These are phyloP conservation scores for Penicillium verhagenii DNA, from an alignment of 495 filamentous ascomycete species.

Conservation along the genomic window DNA sequence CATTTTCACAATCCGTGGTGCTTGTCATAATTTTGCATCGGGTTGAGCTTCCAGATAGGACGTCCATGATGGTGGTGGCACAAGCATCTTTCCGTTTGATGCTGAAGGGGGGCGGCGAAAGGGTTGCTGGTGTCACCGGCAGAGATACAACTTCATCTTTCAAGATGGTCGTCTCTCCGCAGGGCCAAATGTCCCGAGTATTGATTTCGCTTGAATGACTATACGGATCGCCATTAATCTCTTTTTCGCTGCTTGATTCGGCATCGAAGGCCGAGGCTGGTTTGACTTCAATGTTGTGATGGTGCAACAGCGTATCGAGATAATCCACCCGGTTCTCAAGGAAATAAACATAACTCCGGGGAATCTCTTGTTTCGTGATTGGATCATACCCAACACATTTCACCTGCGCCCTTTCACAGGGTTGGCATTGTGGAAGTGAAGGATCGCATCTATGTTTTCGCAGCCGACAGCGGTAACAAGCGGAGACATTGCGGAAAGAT, in stretches of 20 bases:
- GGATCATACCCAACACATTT: slow-evolving; percentile 93
- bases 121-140: background rate
- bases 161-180: background rate
- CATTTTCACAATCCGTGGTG: background rate
- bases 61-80: background rate
- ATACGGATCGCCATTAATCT: too few species aligned
- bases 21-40: background rate
- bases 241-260: background rate
- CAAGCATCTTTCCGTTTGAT: background rate
- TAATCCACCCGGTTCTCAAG: slow-evolving; percentile 80
- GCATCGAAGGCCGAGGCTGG: slow-evolving; percentile 65
- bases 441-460: slow-evolving; percentile 95
- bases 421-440: slow-evolving; percentile 78
- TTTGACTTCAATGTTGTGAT: slow-evolving; percentile 66
- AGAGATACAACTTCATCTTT: background rate
- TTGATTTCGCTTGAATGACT: background rate
- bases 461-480: slow-evolving; percentile 86
- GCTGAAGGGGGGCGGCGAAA: background rate
- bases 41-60: background rate
- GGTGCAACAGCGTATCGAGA: slow-evolving; percentile 67
- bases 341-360: slow-evolving; percentile 90
- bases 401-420: slow-evolving; percentile 82
- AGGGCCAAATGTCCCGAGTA: background rate
- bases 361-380: slow-evolving; percentile 89
- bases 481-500: slow-evolving; percentile 86